phyloP scores from a whole-genome alignment of 2,329 filamentous ascomycete species.

The Verticillium tricorpus region DNA sequence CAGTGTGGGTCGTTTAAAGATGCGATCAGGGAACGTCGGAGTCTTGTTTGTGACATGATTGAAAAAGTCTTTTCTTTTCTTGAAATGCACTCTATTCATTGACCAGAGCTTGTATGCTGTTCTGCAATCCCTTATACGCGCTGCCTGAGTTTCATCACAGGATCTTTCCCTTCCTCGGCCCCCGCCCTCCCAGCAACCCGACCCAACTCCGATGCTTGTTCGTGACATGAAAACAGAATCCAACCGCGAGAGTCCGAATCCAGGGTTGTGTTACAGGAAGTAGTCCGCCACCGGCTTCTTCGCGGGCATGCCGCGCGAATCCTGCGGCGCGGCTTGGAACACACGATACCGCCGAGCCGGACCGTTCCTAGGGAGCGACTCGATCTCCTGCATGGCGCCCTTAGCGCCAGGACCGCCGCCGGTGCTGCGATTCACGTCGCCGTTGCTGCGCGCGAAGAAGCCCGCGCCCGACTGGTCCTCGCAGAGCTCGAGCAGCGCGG shows the following conservation, averaged over 20 bases:
- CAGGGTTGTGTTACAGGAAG: constrained; percentile 59
- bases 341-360: constrained; percentile 89
- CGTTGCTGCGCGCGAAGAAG: constrained; percentile 65
- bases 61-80: background rate
- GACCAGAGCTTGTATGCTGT: background rate
- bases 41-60: background rate
- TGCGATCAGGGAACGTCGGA: background rate
- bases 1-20: background rate
- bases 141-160: background rate
- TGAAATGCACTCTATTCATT: background rate
- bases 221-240: background rate
- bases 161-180: background rate
- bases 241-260: background rate
- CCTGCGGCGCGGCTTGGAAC: constrained; percentile 94
- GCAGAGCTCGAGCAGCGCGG: constrained; percentile 85
- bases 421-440: constrained; percentile 59
- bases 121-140: background rate
- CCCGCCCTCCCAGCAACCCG: background rate
- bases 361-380: constrained; percentile 47
- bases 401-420: constrained; percentile 26
- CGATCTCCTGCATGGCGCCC: constrained; percentile 44
- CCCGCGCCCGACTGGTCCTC: constrained; percentile 78
- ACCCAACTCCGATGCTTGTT: background rate
- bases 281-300: constrained; percentile 98
- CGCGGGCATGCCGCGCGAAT: constrained; percentile 93